Conservation (phyloP, 75 land plant species). For the Cryptomeria japonica region DNA sequence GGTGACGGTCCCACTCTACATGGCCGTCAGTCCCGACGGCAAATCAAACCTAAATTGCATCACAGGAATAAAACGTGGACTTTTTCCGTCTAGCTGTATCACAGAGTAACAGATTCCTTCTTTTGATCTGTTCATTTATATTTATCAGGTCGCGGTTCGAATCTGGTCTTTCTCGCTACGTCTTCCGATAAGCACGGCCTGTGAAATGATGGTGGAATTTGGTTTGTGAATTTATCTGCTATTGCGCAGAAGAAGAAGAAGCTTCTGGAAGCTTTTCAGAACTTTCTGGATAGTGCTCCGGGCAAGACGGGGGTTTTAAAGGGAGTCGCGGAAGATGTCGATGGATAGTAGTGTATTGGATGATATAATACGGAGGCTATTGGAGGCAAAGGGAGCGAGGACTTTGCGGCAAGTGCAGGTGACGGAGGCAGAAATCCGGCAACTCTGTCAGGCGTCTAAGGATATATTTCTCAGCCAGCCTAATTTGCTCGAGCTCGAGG, state of each 20-base stretch:
- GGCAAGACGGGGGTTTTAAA: slow-evolving; percentile 8
- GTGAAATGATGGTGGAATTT: background rate
- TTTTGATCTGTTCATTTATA: background rate
- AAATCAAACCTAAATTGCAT: background rate
- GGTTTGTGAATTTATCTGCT: background rate
- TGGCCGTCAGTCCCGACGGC: background rate
- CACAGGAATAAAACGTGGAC: background rate
- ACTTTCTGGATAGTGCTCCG: background rate
- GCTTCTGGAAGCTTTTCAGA: background rate
- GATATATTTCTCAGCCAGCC: slow-evolving; percentile 64
- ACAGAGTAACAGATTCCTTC: background rate
- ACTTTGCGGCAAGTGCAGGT: slow-evolving; percentile 52
- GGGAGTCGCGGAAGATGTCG: slow-evolving; percentile 19
- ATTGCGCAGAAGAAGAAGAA: background rate
- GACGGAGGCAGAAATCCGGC: slow-evolving; percentile 53
- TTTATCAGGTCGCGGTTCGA: background rate
- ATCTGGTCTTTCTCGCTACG: background rate
- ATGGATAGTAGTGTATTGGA: slow-evolving; percentile 42
- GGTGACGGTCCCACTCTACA: background rate
- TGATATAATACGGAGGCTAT: slow-evolving; percentile 43
- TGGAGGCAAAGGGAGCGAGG: slow-evolving; percentile 36
- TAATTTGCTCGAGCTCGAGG: slow-evolving; percentile 75
- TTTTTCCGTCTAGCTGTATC: background rate
- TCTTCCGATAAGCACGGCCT: too few relatives aligned
- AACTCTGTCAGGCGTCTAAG: slow-evolving; percentile 55